Conservation (phyloP, 495 filamentous ascomycete species). For the Podospora australis region DNA sequence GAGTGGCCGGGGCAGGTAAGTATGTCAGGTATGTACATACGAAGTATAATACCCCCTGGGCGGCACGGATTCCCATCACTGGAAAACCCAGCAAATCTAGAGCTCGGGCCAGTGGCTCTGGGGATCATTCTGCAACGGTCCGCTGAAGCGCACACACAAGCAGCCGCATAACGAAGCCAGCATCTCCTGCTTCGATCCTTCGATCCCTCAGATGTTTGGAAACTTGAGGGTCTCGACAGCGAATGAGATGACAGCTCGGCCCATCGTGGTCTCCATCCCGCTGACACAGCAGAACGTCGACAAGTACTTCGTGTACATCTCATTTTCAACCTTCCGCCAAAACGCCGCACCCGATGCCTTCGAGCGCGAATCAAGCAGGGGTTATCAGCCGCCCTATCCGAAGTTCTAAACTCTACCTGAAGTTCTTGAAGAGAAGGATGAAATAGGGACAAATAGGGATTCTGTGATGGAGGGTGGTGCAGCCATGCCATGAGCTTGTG, state of each 20-base stretch:
- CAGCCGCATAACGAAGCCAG: slow-evolving; percentile 20
- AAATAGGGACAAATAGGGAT: not conserved
- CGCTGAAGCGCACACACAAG: slow-evolving; percentile 8
- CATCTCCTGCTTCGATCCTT: slow-evolving; percentile 4
- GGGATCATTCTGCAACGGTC: slow-evolving; percentile 19
- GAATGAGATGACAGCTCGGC: slow-evolving; percentile 7
- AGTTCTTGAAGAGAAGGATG: slow-evolving; percentile 1
- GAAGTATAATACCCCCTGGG: slow-evolving; percentile 11
- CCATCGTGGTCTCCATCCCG: too few relatives aligned
- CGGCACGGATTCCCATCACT: slow-evolving; percentile 16
- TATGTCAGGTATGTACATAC: too few relatives aligned
- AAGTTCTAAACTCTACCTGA: not conserved
- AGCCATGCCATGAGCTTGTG: not conserved
- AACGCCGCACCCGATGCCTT: slow-evolving; percentile 14
- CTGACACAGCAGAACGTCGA: too few relatives aligned
- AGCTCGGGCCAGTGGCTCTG: slow-evolving; percentile 9
- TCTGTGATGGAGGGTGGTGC: not conserved
- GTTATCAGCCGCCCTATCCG: not conserved
- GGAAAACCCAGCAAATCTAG: slow-evolving; percentile 15
- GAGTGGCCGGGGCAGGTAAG: slow-evolving; percentile 23
- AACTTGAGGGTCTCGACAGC: slow-evolving; percentile 17
- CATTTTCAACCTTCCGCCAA: too few relatives aligned
- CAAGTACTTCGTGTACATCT: too few relatives aligned
- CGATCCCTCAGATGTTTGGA: slow-evolving; percentile 16
- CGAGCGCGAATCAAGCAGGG: slow-evolving; percentile 22